These are phyloP conservation scores for Fraxinus cuspidata DNA, from an alignment of 257 asterid genomes.

Conservation along the genomic window DNA sequence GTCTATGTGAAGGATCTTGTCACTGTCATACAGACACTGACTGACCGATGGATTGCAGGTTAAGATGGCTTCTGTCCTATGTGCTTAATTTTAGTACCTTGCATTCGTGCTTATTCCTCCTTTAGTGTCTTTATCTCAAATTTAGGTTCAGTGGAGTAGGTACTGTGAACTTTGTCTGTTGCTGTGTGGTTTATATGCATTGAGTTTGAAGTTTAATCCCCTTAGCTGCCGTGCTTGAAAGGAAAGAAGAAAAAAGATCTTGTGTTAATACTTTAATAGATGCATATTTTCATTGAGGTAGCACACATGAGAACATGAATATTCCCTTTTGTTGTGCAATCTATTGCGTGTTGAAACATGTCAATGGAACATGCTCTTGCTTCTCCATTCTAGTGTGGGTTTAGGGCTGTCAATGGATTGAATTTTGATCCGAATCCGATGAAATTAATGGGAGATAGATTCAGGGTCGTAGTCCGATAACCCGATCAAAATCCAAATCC, in stretches of 20 bases:
- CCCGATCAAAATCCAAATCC: too few relatives aligned
- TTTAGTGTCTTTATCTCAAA: conserved; percentile 2
- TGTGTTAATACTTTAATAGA: not conserved
- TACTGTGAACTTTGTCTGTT: not conserved
- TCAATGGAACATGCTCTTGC: conserved; percentile 1
- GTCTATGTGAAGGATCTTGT: conserved; percentile 87
- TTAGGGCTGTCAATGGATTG: too few relatives aligned
- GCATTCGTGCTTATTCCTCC: not conserved
- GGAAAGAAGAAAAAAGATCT: not conserved
- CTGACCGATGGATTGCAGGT: conserved; percentile 83
- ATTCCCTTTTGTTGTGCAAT: not conserved
- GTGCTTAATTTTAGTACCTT: not conserved
- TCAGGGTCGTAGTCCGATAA: too few relatives aligned
- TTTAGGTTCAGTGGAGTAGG: conserved; percentile 2
- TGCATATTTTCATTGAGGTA: not conserved
- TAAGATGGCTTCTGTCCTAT: conserved; percentile 24
- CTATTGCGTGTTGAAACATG: not conserved
- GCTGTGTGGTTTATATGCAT: not conserved
- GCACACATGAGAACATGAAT: not conserved
- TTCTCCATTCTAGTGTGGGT: not conserved
- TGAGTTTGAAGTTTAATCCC: not conserved
- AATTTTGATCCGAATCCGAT: too few relatives aligned
- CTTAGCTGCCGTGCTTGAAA: not conserved
- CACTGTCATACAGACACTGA: conserved; percentile 41
- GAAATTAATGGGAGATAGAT: too few relatives aligned